Evolutionary conservation across 1,284 basidiomycete species (phyloP), one percentile per base, ranked within the genome.

Genomic region (Megacollybia platyphylla): DNA sequence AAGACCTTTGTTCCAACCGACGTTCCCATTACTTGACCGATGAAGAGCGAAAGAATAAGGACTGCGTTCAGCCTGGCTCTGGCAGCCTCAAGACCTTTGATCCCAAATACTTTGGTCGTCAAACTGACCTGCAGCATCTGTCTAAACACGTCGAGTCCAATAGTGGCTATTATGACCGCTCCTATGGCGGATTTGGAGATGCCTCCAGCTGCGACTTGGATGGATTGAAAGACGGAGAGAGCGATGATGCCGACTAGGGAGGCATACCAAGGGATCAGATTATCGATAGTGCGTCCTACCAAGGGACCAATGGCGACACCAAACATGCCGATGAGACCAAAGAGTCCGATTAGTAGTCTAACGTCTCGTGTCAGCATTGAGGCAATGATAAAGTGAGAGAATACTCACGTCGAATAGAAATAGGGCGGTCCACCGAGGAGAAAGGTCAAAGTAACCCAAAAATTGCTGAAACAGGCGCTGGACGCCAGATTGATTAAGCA

Each of bases 391-490:
- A 7, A 28, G 10, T 13, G 10, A 35, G 17, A 30, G 17, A n/a
- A 32, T 10, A 57, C 73, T 39, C 51, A 78, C 76, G 75, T 79
- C 0, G 73, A 75, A 50, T 75, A 83, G 51, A 74, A 52, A 51
- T 84, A 86, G 1, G 79, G 79, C 2, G 70, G 52, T 8, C 71
- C 78, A 9, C 72, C 73, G 2, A 87, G 68, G 24, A 86, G 60
- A 59, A 85, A 86, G 0, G 83, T 86, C 45, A 84, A 54, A 3
- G 78, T 81, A 1, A 81, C 76, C 83, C 82, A 86, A 52, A 76
- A 80, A 46, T 64, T 68, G 7, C 62, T 64, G 53, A 79, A 80
- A 48, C 70, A 68, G 1, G 73, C 74, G 45, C 71, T 76, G 10
- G 70, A 72, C 4, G 68, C 65, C 15, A 76, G 58, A 42, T 72